phyloP scores from a whole-genome alignment of 2,329 filamentous ascomycete genomes.

The Exophiala oligosperma region DNA sequence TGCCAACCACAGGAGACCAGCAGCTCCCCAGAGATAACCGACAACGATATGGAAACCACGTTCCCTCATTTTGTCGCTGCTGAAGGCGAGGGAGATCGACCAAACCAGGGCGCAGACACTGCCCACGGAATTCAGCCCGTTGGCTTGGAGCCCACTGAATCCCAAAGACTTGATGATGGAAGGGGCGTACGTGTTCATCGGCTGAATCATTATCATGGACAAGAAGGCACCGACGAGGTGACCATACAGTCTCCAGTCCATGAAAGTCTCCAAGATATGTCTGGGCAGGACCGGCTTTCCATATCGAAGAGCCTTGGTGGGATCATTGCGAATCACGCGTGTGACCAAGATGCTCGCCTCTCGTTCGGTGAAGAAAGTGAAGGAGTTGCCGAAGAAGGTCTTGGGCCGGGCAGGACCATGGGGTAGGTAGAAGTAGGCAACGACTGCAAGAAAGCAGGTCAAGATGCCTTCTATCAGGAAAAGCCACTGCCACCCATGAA shows the following conservation, averaged over 20 bases:
- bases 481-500: constrained; percentile 45
- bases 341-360: constrained; percentile 43
- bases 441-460: constrained; percentile 13
- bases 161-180: constrained; percentile 56
- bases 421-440: constrained; percentile 28
- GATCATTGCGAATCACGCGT: constrained; percentile 46
- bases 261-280: constrained; percentile 19
- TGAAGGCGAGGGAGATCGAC: constrained; percentile 25
- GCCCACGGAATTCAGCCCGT: constrained; percentile 57
- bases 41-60: constrained; percentile 28
- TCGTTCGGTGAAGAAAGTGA: constrained; percentile 38
- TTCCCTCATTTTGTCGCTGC: constrained; percentile 23
- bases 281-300: constrained; percentile 16
- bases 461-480: constrained; percentile 36
- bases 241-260: constrained; percentile 52
- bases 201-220: constrained; percentile 50
- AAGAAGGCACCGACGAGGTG: constrained; percentile 50
- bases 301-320: constrained; percentile 31
- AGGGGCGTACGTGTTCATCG: constrained; percentile 54
- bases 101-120: constrained; percentile 23
- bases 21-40: constrained; percentile 28
- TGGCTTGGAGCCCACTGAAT: constrained; percentile 49
- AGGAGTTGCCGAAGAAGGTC: constrained; percentile 22
- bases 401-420: constrained; percentile 30
- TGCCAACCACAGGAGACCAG: constrained; percentile 29